Percentiles rank a stretch among this genome's conserved stretches.
Evolutionary conservation across 2,329 filamentous ascomycete species (phyloP).

Genomic region (Xylariaceae sp.): DNA sequence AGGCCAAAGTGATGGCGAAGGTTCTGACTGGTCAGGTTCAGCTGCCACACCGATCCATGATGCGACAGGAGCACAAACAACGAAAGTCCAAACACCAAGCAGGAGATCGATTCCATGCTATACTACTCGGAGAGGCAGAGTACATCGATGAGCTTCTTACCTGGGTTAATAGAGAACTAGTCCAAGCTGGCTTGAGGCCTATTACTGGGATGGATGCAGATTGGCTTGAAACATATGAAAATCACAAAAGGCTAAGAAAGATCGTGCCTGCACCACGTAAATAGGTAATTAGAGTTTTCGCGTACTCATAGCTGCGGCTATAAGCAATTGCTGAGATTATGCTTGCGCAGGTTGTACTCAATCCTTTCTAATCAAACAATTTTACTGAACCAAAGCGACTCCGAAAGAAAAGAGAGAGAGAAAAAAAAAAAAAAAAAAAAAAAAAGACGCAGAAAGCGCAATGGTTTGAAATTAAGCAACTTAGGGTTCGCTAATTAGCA

Average conservation of each 20-base stretch:
- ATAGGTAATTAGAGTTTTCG: too few relatives aligned
- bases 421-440: too few relatives aligned
- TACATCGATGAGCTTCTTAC: constrained; percentile 32
- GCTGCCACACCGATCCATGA: constrained; percentile 42
- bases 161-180: constrained; percentile 26
- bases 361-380: too few relatives aligned
- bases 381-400: too few relatives aligned
- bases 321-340: too few relatives aligned
- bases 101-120: constrained; percentile 37
- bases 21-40: constrained; percentile 48
- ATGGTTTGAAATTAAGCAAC: too few relatives aligned
- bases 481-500: too few relatives aligned
- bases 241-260: constrained; percentile 8
- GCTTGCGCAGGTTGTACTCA: too few relatives aligned
- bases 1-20: constrained; percentile 58
- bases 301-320: too few relatives aligned
- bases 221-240: constrained; percentile 26
- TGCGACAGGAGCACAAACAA: constrained; percentile 32
- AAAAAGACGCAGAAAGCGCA: too few relatives aligned
- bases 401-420: too few relatives aligned
- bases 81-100: constrained; percentile 28
- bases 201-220: constrained; percentile 32
- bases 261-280: too few relatives aligned
- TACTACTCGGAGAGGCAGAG: constrained; percentile 30
- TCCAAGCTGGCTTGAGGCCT: constrained; percentile 18